Evolutionary conservation across 495 filamentous ascomycete genomes (phyloP).

Genomic region (Terfezia claveryi): DNA sequence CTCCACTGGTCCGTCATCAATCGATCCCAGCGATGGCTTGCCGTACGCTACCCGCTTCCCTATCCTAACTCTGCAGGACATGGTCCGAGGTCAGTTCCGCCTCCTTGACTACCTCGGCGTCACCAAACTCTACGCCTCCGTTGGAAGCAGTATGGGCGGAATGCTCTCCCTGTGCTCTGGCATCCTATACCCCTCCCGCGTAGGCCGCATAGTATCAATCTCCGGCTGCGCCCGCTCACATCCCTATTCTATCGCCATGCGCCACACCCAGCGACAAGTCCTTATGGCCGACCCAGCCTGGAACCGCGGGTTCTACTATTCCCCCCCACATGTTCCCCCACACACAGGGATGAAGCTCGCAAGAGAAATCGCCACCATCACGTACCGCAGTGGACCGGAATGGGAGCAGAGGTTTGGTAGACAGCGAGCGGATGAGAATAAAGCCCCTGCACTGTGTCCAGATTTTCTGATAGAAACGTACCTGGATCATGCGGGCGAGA

Average conservation of each 20-base stretch:
- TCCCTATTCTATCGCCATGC: slow-evolving; percentile 96
- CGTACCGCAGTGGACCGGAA: slow-evolving; percentile 88
- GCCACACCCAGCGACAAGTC: slow-evolving; percentile 93
- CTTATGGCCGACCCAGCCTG: slow-evolving; percentile 98
- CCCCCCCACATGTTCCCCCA: slow-evolving; percentile 48
- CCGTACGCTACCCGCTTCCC: slow-evolving; percentile 89
- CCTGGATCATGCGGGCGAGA: slow-evolving; percentile 93
- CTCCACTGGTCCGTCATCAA: slow-evolving; percentile 69
- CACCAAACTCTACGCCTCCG: slow-evolving; percentile 66
- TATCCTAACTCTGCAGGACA: slow-evolving; percentile 89
- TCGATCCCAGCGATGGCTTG: slow-evolving; percentile 74
- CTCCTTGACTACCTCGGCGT: slow-evolving; percentile 66
- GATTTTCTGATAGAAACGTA: slow-evolving; percentile 98
- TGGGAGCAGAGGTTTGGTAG: slow-evolving; percentile 93
- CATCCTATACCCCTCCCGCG: slow-evolving; percentile 61
- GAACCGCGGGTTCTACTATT: slow-evolving; percentile 91
- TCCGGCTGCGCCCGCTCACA: slow-evolving; percentile 88
- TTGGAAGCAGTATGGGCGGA: slow-evolving; percentile 92
- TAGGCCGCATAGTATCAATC: slow-evolving; percentile 67
- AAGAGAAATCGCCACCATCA: slow-evolving; percentile 91
- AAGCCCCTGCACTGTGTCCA: slow-evolving; percentile 76
- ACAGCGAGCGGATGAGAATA: slow-evolving; percentile 60
- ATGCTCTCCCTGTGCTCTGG: slow-evolving; percentile 93
- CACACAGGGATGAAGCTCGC: slow-evolving; percentile 96
- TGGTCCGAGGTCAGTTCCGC: slow-evolving; percentile 88